Evolutionary conservation across 352 stramenopile species (phyloP).

Genomic region (Aphanomyces stellatus): DNA sequence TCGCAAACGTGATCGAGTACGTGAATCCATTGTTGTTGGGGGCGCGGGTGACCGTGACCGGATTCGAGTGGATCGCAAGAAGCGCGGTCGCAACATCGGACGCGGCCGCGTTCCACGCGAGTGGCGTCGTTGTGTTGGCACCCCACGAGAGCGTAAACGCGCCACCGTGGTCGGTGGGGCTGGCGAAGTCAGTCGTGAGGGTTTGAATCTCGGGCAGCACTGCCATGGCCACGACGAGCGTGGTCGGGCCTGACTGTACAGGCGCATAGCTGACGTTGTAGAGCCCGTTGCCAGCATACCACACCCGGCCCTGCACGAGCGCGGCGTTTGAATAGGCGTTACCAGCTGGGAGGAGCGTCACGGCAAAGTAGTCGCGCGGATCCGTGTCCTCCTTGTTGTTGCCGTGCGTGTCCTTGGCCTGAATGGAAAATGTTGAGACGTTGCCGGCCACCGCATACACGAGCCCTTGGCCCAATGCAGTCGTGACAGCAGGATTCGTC

Average conservation of each 20-base stretch:
- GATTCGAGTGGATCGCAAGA: constrained; percentile 45
- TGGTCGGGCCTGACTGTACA: constrained; percentile 75
- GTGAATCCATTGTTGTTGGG: constrained; percentile 52
- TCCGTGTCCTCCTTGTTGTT: constrained; percentile 56
- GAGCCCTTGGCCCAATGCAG: constrained; percentile 51
- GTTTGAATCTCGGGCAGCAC: constrained; percentile 71
- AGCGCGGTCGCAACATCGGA: constrained; percentile 56
- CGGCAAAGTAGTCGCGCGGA: constrained; percentile 26
- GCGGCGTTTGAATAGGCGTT: constrained; percentile 18
- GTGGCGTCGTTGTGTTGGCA: constrained; percentile 40
- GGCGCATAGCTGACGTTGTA: constrained; percentile 85
- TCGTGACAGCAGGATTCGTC: constrained; percentile 67
- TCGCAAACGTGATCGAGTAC: constrained; percentile 52
- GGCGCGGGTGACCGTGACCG: constrained; percentile 43
- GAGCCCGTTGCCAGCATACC: constrained; percentile 52
- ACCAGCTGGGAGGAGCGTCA: constrained; percentile 42
- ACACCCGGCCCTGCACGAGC: constrained; percentile 37
- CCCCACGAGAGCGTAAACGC: constrained; percentile 74
- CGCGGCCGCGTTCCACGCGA: constrained; percentile 78
- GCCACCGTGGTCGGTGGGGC: constrained; percentile 54
- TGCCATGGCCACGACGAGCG: constrained; percentile 73
- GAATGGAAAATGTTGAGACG: constrained; percentile 50
- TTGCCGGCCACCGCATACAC: constrained; percentile 46
- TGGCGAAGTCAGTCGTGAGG: constrained; percentile 72
- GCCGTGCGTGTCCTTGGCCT: constrained; percentile 77